phyloP scores from a whole-genome alignment of 2,329 filamentous ascomycete genomes.

The Rasamsonia emersonii region DNA sequence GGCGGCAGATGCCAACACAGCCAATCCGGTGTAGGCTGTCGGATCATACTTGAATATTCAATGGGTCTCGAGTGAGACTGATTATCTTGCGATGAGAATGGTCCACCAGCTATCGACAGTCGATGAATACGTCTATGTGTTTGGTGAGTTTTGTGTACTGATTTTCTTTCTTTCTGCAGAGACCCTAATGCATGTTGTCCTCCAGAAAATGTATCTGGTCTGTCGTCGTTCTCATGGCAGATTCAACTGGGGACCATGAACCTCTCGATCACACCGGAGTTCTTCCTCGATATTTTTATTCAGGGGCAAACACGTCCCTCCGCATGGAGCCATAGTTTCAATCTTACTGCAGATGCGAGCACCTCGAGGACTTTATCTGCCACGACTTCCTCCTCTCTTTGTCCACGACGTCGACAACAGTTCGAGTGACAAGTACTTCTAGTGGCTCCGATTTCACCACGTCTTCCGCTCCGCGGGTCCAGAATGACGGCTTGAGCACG shows the following conservation, averaged over 20 bases:
- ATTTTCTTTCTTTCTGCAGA: too few relatives aligned
- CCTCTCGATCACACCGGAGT: conserved; percentile 5
- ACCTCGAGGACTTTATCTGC: conserved; percentile 4
- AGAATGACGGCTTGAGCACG: conserved; percentile 3
- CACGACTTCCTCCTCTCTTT: conserved; percentile 1
- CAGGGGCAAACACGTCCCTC: conserved; percentile 5
- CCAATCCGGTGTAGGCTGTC: conserved; percentile 4
- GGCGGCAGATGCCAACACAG: conserved; percentile 1
- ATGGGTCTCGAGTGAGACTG: conserved; percentile 6
- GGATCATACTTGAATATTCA: conserved; percentile 5
- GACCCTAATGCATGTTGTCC: conserved; percentile 1
- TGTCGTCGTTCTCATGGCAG: conserved; percentile 7
- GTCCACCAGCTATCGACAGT: conserved; percentile 2
- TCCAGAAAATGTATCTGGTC: conserved; percentile 6
- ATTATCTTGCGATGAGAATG: conserved; percentile 4
- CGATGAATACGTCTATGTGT: conserved; percentile 5
- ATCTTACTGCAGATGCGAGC: conserved; percentile 3
- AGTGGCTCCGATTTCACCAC: too few relatives aligned
- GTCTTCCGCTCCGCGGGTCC: not conserved
- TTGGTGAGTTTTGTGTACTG: conserved; percentile 2
- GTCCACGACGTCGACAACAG: not conserved
- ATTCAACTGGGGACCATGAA: conserved; percentile 6
- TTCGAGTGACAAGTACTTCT: too few relatives aligned
- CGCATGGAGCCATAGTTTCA: conserved; percentile 5
- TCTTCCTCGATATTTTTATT: conserved; percentile 8